These are phyloP conservation scores for Cyclotella distinguenda DNA, from an alignment of 108 stramenopile genomes.

Conservation along the genomic window DNA sequence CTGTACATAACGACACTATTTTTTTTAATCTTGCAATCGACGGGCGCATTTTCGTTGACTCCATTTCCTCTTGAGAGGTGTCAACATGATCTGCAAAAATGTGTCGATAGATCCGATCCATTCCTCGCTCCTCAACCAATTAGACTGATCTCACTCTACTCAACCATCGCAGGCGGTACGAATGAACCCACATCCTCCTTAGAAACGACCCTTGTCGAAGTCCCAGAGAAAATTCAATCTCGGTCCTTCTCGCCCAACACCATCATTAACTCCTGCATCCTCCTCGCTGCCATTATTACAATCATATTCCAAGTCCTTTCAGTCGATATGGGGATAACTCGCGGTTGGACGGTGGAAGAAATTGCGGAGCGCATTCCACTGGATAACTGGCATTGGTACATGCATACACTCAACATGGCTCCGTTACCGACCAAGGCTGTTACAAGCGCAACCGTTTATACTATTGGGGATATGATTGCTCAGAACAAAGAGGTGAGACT, in stretches of 20 bases:
- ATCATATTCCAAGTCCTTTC: conserved; percentile 28
- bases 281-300: conserved; percentile 17
- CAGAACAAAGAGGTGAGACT: conserved; percentile 62
- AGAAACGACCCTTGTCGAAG: neutral
- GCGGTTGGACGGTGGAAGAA: conserved; percentile 48
- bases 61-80: too few relatives aligned
- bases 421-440: conserved; percentile 63
- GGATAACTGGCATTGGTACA: conserved; percentile 55
- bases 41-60: too few relatives aligned
- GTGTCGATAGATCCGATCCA: too few relatives aligned
- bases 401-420: conserved; percentile 19
- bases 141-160: neutral
- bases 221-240: conserved; percentile 5
- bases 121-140: neutral
- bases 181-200: neutral
- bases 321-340: conserved; percentile 40
- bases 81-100: too few relatives aligned
- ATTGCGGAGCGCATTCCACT: conserved; percentile 48
- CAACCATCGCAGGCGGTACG: neutral
- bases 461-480: conserved; percentile 77
- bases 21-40: too few relatives aligned
- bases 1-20: too few relatives aligned
- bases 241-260: conserved; percentile 14
- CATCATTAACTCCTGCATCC: conserved; percentile 34
- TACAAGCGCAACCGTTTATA: conserved; percentile 63